Percentiles rank a stretch among this genome's conserved stretches.
phyloP scores from a whole-genome alignment of 176 grass and related monocot genomes.

The Leersia perrieri region DNA sequence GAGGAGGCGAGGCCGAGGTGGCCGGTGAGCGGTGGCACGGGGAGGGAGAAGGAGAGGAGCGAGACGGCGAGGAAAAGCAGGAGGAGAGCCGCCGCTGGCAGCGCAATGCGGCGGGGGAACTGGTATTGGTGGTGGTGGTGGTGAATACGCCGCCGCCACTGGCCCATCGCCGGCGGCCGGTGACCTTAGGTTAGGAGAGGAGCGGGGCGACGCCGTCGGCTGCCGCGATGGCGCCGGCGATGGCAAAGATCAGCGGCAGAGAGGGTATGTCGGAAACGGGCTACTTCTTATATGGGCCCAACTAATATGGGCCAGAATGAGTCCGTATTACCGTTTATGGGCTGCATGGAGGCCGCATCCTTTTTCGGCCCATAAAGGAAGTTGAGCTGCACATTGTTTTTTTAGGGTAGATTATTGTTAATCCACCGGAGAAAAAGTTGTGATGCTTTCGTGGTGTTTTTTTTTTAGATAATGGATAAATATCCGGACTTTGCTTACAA shows the following conservation, averaged over 20 bases:
- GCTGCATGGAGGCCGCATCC: background rate
- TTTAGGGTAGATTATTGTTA: too few relatives aligned
- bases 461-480: too few relatives aligned
- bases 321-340: background rate
- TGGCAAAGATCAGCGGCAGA: conserved; percentile 11
- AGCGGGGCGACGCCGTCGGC: background rate
- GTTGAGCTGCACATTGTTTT: too few relatives aligned
- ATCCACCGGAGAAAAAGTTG: too few relatives aligned
- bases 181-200: background rate
- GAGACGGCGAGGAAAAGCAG: conserved; percentile 45
- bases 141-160: conserved; percentile 56
- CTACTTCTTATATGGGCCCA: background rate
- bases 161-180: conserved; percentile 37
- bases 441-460: too few relatives aligned
- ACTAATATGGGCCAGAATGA: background rate
- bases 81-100: conserved; percentile 40
- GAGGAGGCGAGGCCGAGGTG: conserved; percentile 23
- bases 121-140: conserved; percentile 24
- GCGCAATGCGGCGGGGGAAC: conserved; percentile 41
- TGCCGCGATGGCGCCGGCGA: conserved; percentile 7
- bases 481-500: too few relatives aligned
- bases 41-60: conserved; percentile 51
- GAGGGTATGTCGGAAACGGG: background rate
- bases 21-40: conserved; percentile 56
- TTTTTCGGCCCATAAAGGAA: too few relatives aligned